Conservation (phyloP, 2,329 filamentous ascomycete genomes). For the Domatiomyces catenatus region DNA sequence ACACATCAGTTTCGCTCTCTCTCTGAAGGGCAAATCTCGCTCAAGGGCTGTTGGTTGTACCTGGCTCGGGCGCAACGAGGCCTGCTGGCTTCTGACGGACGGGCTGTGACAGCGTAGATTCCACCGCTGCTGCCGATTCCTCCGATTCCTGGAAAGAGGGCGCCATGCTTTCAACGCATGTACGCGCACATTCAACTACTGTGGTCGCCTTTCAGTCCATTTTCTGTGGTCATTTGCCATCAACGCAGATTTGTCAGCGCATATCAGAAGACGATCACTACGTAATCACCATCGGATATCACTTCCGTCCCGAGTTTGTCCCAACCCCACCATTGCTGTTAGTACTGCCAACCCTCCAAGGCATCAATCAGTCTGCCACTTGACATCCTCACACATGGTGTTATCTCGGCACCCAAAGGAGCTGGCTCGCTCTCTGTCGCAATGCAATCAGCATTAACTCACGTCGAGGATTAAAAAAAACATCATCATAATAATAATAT, state of each 20-base stretch:
- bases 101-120: neutral
- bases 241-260: neutral
- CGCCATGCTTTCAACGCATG: neutral
- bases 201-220: neutral
- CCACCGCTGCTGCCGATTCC: neutral
- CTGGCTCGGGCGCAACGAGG: conserved; percentile 82
- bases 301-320: neutral
- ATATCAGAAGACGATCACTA: neutral
- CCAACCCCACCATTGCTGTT: neutral
- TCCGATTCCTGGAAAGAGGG: neutral
- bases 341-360: too few relatives aligned
- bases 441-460: too few relatives aligned
- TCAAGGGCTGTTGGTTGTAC: conserved; percentile 22
- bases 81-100: conserved; percentile 42
- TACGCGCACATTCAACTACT: neutral
- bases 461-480: too few relatives aligned
- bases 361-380: too few relatives aligned
- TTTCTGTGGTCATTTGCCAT: neutral
- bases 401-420: too few relatives aligned
- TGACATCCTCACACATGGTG: too few relatives aligned
- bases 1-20: neutral
- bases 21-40: neutral
- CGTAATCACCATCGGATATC: neutral
- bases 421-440: too few relatives aligned
- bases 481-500: too few relatives aligned